A percentile compares a stretch with the other conserved stretches of the same genome.
These are phyloP conservation scores for Lachnellula cervina DNA, from an alignment of 2,329 filamentous ascomycete species.

Conservation along the genomic window DNA sequence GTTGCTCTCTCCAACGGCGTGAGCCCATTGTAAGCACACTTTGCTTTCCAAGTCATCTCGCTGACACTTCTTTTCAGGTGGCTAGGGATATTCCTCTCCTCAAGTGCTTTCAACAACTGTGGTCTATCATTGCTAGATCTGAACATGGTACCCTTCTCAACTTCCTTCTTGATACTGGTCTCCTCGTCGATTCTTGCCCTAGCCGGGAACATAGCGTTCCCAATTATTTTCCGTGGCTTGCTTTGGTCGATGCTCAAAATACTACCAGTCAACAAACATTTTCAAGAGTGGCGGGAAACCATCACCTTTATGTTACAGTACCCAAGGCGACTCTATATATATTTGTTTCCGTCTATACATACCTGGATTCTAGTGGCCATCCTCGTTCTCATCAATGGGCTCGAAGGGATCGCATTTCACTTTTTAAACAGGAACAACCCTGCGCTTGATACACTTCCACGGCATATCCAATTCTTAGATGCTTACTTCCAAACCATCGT, in stretches of 20 bases:
- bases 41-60: not conserved
- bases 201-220: conserved; percentile 55
- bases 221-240: conserved; percentile 53
- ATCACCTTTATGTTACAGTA: conserved; percentile 48
- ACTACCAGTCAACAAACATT: conserved; percentile 35
- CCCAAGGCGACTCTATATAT: conserved; percentile 52
- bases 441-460: conserved; percentile 45
- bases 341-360: conserved; percentile 55
- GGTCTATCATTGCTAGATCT: conserved; percentile 62
- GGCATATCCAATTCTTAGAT: conserved; percentile 51
- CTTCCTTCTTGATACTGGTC: conserved; percentile 32
- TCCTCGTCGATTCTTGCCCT: conserved; percentile 51
- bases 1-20: conserved; percentile 48
- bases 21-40: conserved; percentile 45
- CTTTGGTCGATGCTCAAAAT: conserved; percentile 43
- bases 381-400: conserved; percentile 52
- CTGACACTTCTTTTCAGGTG: conserved; percentile 34
- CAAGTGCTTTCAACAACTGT: conserved; percentile 65
- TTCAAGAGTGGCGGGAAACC: conserved; percentile 38
- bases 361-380: conserved; percentile 61
- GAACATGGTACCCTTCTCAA: conserved; percentile 44
- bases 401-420: conserved; percentile 61
- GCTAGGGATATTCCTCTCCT: conserved; percentile 60
- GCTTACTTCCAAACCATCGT: conserved; percentile 58
- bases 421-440: conserved; percentile 58